Evolutionary conservation across 345 rosid species (phyloP), one percentile per base, ranked within the genome.

Genomic region (Linum tenue): DNA sequence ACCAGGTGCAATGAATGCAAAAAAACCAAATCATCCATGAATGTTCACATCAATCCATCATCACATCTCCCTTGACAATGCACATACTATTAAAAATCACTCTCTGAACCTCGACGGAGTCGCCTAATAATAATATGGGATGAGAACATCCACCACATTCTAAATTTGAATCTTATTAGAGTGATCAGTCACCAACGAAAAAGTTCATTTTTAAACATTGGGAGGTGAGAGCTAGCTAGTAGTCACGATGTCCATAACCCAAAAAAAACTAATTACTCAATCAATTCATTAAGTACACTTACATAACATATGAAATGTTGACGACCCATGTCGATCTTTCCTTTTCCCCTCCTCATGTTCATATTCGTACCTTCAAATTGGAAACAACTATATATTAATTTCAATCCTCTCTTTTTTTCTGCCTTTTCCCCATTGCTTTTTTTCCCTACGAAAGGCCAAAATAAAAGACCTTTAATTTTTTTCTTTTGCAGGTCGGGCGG

Each of bases 271-370:
- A 44, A 39, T 3, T 39, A 37, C 39, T 43, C 39, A 11, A 56
- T 43, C 3, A 37, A 37, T 22, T 36, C 39, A 5, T 16, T 1
- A 40, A 14, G 41, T 31, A 16, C 22, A 7, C 31, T 37, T 64
- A 31, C 62, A 62, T 16, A 39, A 8, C 56, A 37, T 3, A 36
- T 42, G 53, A 75, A 63, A 69, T 67, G 66, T 70, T 5, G 76
- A 78, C 76, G 31, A 22, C 31, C 76, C 81, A 64, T 74, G 73
- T 78, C 79, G 70, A 3, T 70, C 12, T 44, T 16, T 36, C 44
- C 7, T 43, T 5, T 65, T 70, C 7, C 31, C 37, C 63, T 65
- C 22, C 59, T 7, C 36, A 22, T 0, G 2, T 1, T 59, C 39
- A 37, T 51, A 55, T 65, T 70, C 43, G 61, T 72, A 38, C 7